Conservation (phyloP, 768 basidiomycete genomes). For the Neoboletus magnificus region DNA sequence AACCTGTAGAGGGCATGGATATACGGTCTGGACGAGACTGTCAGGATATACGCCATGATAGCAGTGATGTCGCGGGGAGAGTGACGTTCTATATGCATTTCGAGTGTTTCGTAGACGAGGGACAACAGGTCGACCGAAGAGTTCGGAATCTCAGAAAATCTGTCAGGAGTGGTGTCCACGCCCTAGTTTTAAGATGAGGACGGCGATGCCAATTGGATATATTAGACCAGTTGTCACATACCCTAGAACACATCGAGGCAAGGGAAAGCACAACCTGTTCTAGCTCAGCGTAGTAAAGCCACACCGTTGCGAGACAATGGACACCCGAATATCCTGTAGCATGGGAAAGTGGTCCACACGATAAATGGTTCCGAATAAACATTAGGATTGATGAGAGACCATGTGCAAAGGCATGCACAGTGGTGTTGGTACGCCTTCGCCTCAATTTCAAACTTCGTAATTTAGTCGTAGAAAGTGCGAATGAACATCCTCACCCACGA, state of each 20-base stretch:
- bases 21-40: conserved; percentile 60
- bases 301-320: conserved; percentile 40
- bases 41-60: conserved; percentile 65
- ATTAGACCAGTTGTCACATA: conserved; percentile 32
- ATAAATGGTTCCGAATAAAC: conserved; percentile 47
- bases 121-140: conserved; percentile 54
- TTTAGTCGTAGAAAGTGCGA: neutral
- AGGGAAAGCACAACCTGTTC: conserved; percentile 52
- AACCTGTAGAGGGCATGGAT: conserved; percentile 55
- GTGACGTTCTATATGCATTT: conserved; percentile 49
- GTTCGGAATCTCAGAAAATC: conserved; percentile 42
- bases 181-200: conserved; percentile 21
- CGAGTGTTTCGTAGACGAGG: conserved; percentile 55
- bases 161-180: conserved; percentile 33
- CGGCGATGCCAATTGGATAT: neutral
- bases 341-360: conserved; percentile 37
- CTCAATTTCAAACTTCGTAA: conserved; percentile 28
- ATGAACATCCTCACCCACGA: conserved; percentile 39
- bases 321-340: conserved; percentile 14
- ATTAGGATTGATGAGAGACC: conserved; percentile 53
- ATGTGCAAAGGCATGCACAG: conserved; percentile 65
- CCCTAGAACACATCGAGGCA: conserved; percentile 56
- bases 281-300: conserved; percentile 48
- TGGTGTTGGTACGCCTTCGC: conserved; percentile 46
- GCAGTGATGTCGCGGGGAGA: conserved; percentile 49